These are phyloP conservation scores for Pleurotus ostreatus DNA, from an alignment of 768 basidiomycete genomes.

Conservation along the genomic window DNA sequence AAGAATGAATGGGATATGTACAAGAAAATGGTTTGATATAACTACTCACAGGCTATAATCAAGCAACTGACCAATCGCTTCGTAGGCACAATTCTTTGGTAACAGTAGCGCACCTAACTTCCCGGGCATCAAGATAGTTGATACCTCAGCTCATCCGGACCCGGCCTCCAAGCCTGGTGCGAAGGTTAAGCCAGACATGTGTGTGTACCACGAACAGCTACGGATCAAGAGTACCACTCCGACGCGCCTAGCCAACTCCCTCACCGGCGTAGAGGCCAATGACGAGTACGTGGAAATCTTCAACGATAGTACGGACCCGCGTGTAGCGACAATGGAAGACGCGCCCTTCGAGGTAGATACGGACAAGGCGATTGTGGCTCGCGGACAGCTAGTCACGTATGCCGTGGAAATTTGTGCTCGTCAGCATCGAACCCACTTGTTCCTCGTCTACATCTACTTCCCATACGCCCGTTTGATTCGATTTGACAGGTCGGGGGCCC, in stretches of 20 bases:
- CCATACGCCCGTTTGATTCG: slow-evolving; percentile 24
- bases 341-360: not conserved
- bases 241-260: not conserved
- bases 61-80: too few species aligned
- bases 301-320: not conserved
- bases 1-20: too few species aligned
- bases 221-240: not conserved
- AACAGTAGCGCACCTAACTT: too few species aligned
- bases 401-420: slow-evolving; percentile 14
- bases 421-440: slow-evolving; percentile 27
- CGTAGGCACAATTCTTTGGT: too few species aligned
- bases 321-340: not conserved
- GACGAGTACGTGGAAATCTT: not conserved
- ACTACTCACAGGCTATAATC: too few species aligned
- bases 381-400: slow-evolving; percentile 22
- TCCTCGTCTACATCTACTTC: slow-evolving; percentile 24
- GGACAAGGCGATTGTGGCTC: not conserved
- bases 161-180: not conserved
- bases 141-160: not conserved
- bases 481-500: slow-evolving; percentile 29
- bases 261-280: not conserved
- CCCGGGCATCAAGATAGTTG: not conserved
- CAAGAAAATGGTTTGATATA: too few species aligned
- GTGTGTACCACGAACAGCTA: not conserved
- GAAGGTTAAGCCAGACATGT: not conserved